Conservation (phyloP, 495 filamentous ascomycete species). For the Wilcoxina mikolae region DNA sequence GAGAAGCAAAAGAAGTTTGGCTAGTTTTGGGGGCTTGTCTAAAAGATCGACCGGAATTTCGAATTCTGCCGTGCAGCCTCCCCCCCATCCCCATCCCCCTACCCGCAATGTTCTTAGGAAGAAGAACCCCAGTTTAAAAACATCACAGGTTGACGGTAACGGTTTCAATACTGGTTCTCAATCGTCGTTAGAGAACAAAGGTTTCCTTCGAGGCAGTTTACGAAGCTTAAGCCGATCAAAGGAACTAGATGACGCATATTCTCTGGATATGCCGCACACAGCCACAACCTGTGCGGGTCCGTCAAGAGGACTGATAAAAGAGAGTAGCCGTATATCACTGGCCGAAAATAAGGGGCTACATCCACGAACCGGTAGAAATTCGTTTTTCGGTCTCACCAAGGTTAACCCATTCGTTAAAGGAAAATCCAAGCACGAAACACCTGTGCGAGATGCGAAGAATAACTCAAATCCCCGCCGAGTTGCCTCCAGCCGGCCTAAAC, state of each 20-base stretch:
- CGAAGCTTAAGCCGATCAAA: background rate
- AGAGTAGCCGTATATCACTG: background rate
- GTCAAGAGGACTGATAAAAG: constrained; percentile 11
- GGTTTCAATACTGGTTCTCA: background rate
- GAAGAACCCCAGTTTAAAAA: background rate
- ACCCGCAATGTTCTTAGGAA: constrained; percentile 8
- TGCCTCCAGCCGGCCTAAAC: background rate
- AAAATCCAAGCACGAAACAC: constrained; percentile 5
- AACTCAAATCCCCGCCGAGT: background rate
- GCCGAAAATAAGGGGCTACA: background rate
- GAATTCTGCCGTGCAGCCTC: background rate
- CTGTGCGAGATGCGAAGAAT: background rate
- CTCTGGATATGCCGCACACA: constrained; percentile 9
- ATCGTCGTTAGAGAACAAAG: background rate
- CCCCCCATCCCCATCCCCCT: background rate
- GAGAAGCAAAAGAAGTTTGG: constrained; percentile 4
- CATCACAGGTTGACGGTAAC: background rate
- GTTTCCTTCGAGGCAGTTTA: background rate
- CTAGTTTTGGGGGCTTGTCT: constrained; percentile 2
- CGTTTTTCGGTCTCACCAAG: background rate
- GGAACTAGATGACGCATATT: background rate
- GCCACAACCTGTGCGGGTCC: constrained; percentile 14
- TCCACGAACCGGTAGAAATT: background rate
- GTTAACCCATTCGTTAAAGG: background rate
- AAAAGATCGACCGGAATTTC: background rate